These are phyloP conservation scores for Rhizophagus prolifer DNA, from an alignment of 192 early-diverging fungal genomes.

Conservation along the genomic window DNA sequence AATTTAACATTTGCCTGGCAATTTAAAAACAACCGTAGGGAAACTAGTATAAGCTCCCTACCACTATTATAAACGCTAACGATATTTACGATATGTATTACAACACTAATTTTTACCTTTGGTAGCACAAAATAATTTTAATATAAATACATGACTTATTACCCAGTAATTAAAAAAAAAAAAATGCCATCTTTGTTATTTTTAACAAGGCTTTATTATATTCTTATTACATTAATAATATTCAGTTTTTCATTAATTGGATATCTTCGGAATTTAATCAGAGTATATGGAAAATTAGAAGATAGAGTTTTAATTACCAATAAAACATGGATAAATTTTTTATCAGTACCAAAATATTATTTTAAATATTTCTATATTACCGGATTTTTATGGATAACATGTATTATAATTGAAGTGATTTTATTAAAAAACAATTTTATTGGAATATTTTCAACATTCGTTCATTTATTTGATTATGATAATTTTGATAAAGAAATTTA, in stretches of 20 bases:
- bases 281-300: neutral
- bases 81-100: no score
- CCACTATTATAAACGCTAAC: no score
- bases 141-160: no score
- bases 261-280: neutral
- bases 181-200: neutral
- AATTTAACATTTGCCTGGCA: no score
- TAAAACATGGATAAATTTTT: neutral
- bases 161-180: neutral
- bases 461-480: neutral
- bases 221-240: neutral
- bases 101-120: no score
- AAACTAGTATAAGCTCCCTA: no score
- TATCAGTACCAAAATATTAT: conserved; percentile 48
- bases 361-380: conserved; percentile 56
- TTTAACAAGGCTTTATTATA: neutral
- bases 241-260: neutral
- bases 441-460: neutral
- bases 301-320: neutral
- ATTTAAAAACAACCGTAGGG: no score
- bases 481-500: neutral
- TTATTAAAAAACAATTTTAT: conserved; percentile 13
- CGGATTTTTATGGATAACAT: conserved; percentile 38
- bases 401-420: conserved; percentile 28
- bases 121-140: no score